Evolutionary conservation across 371 early-diverging fungal genomes (phyloP), one percentile per base, ranked within the genome.

Genomic region (Catenaria anguillulae): DNA sequence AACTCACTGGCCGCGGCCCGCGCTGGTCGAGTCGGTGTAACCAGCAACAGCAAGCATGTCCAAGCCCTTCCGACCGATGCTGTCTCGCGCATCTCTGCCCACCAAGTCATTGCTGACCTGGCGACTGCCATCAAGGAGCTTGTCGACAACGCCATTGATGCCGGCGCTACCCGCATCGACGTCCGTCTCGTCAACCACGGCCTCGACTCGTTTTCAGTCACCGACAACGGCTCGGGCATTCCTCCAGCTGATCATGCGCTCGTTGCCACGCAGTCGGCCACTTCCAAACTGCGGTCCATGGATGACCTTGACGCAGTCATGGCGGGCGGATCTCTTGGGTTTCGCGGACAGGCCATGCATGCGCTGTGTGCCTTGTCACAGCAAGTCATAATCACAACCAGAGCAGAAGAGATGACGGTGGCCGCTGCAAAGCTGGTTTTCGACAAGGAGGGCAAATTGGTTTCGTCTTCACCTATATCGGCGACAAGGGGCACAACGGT

Each of bases 131-230:
- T 86, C 21, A 93, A 99, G 74, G 99, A 99, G 70, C 73, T 99
- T 19, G 74, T 99, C 23, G 99, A 99, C 70, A 99, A 99, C 73
- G 84, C 89, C 52, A 66, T 99, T 26, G 99, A 99, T 72, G 93
- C 99, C 0, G 81, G 84, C 1, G 83, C 98, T 2, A 88, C 89
- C 0, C 48, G 69, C 6, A 82, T 99, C 42, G 90, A 91, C 42
- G 76, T 99, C 43, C 78, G 80, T 35, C 76, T 96, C 61, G 82
- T 81, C 65, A 87, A 94, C 34, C 71, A 80, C 69, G 97, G 93
- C 0, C 66, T 84, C 12, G 82, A 81, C 3, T 75, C 76, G 19
- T 70, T 97, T 29, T 84, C 86, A 33, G 88, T 96, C 2, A 68
- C 76, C 29, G 96, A 96, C 69, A 85, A 93, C 74, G 96, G 96